phyloP scores from a whole-genome alignment of 75 land plant species.

The Adiantum capillusveneris region DNA sequence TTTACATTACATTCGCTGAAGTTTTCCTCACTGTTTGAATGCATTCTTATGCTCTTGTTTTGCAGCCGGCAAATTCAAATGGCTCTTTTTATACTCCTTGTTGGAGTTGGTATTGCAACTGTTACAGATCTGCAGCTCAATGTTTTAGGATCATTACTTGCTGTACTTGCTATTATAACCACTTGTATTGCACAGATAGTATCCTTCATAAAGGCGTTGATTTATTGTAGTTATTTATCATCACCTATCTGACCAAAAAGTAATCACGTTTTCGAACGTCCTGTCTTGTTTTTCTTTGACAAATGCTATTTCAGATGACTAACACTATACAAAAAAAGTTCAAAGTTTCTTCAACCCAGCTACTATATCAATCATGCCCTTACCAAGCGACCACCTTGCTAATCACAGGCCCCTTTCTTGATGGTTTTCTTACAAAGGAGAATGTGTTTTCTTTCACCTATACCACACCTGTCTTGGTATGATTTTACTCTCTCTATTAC shows the following conservation, averaged over 20 bases:
- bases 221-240: no score
- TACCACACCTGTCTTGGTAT: conserved; percentile 68
- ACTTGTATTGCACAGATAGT: conserved; percentile 97
- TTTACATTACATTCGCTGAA: background rate
- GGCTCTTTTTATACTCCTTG: conserved; percentile 58
- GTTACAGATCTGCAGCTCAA: conserved; percentile 94
- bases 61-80: conserved; percentile 76
- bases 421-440: conserved; percentile 66
- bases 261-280: background rate
- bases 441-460: conserved; percentile 92
- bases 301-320: conserved; percentile 57
- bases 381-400: conserved; percentile 83
- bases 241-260: no score
- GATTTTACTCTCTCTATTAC: no score
- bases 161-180: conserved; percentile 80
- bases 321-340: conserved; percentile 94
- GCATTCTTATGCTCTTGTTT: background rate
- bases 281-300: background rate
- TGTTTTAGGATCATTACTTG: conserved; percentile 69
- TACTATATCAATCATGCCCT: conserved; percentile 88
- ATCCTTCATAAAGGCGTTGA: no score
- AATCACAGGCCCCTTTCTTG: conserved; percentile 83
- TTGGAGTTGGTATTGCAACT: conserved; percentile 95
- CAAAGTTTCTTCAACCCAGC: conserved; percentile 95
- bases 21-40: background rate